phyloP scores from a whole-genome alignment of 2,329 filamentous ascomycete genomes.

The Geosmithia flava region DNA sequence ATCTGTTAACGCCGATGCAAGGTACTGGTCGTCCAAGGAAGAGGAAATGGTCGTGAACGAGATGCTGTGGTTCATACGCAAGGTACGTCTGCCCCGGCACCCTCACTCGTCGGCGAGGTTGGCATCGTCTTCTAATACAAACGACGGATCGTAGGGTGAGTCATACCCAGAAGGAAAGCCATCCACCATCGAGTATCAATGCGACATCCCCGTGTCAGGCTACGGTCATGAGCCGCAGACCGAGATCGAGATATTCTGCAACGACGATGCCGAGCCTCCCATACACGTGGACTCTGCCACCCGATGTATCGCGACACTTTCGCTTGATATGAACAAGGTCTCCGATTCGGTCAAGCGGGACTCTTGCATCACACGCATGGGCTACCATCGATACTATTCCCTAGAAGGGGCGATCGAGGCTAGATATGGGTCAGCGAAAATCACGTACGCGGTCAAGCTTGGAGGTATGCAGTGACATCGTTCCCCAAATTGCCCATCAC shows the following conservation, averaged over 20 bases:
- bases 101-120: neutral
- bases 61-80: conserved; percentile 26
- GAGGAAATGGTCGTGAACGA: conserved; percentile 20
- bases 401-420: conserved; percentile 22
- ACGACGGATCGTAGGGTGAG: conserved; percentile 13
- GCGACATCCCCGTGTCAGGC: conserved; percentile 20
- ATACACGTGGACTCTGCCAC: conserved; percentile 16
- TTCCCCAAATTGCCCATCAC: too few relatives aligned
- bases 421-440: conserved; percentile 23
- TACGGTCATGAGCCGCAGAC: conserved; percentile 20
- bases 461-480: conserved; percentile 14
- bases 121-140: neutral
- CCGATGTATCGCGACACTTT: conserved; percentile 18
- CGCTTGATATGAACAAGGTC: conserved; percentile 21
- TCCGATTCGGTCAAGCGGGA: conserved; percentile 15
- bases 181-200: conserved; percentile 22
- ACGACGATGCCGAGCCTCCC: conserved; percentile 16
- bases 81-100: conserved; percentile 11
- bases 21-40: conserved; percentile 25
- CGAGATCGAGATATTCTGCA: conserved; percentile 23
- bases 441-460: conserved; percentile 23
- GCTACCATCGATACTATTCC: conserved; percentile 22
- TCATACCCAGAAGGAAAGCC: conserved; percentile 23
- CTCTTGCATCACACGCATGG: conserved; percentile 18
- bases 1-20: conserved; percentile 9